phyloP scores from a whole-genome alignment of 1,284 basidiomycete species.

The Ganoderma multipileum region DNA sequence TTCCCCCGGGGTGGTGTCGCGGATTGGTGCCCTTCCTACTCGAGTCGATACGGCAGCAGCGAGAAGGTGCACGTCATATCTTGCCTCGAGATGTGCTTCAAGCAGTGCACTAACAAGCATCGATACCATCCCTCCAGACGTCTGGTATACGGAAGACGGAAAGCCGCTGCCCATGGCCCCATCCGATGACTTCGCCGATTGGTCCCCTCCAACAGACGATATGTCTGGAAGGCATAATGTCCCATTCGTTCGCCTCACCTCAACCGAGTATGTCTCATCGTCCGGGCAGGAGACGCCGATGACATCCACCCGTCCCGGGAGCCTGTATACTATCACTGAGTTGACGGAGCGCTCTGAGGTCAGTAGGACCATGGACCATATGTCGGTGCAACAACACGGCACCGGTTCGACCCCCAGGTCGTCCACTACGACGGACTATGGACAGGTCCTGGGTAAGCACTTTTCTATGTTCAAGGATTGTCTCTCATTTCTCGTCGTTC shows the following conservation, averaged over 20 bases:
- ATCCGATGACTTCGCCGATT: constrained; percentile 34
- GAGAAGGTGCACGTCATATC: constrained; percentile 44
- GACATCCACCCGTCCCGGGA: constrained; percentile 21
- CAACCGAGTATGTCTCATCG: constrained; percentile 27
- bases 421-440: constrained; percentile 66
- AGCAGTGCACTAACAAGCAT: constrained; percentile 23
- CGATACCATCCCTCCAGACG: constrained; percentile 19
- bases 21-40: constrained; percentile 31
- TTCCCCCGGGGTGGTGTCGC: constrained; percentile 28
- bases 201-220: constrained; percentile 27
- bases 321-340: constrained; percentile 70
- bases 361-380: constrained; percentile 50
- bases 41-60: constrained; percentile 33
- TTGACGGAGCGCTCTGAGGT: constrained; percentile 52
- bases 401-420: constrained; percentile 25
- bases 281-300: constrained; percentile 27
- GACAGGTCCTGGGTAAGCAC: constrained; percentile 61
- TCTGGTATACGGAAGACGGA: constrained; percentile 24
- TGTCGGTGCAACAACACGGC: constrained; percentile 12
- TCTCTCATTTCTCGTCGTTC: background rate
- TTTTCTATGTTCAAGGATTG: background rate
- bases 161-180: constrained; percentile 40
- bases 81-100: constrained; percentile 19
- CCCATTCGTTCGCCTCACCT: constrained; percentile 38
- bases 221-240: constrained; percentile 35